Percentiles rank a stretch among this genome's conserved stretches.
Evolutionary conservation across 2,329 filamentous ascomycete genomes (phyloP).

Genomic region (Fusarium sp.): DNA sequence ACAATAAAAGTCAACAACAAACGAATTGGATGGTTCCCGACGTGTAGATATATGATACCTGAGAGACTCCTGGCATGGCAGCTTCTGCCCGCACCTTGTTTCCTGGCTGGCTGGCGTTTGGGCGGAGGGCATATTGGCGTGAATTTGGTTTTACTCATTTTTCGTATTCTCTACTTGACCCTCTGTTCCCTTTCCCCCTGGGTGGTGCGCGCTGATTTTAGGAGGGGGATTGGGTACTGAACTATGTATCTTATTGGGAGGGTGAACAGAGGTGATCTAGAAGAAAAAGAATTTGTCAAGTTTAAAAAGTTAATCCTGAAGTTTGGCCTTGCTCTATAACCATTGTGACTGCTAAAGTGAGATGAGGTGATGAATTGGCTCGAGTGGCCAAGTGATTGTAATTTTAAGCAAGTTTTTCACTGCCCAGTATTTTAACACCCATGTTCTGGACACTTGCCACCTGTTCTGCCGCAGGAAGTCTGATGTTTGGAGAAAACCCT

Average conservation of each 20-base stretch:
- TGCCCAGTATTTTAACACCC: too few relatives aligned
- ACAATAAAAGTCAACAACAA: conserved; percentile 38
- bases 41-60: conserved; percentile 54
- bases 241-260: conserved; percentile 27
- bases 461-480: not conserved
- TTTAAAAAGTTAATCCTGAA: conserved; percentile 39
- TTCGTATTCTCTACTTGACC: conserved; percentile 42
- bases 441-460: too few relatives aligned
- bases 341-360: conserved; percentile 12
- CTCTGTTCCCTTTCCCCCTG: conserved; percentile 29
- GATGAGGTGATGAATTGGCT: not conserved
- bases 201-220: conserved; percentile 24
- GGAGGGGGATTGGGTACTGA: conserved; percentile 20
- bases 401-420: not conserved
- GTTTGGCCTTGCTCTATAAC: not conserved
- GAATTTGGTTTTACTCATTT: conserved; percentile 48
- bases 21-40: conserved; percentile 46
- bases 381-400: not conserved
- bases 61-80: conserved; percentile 50
- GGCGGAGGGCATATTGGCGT: conserved; percentile 52
- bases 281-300: conserved; percentile 41
- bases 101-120: conserved; percentile 53
- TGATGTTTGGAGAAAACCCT: not conserved
- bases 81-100: conserved; percentile 47
- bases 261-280: conserved; percentile 34